Evolutionary conservation across 2,329 filamentous ascomycete genomes (phyloP).

Genomic region (Penicillium brasilianum): DNA sequence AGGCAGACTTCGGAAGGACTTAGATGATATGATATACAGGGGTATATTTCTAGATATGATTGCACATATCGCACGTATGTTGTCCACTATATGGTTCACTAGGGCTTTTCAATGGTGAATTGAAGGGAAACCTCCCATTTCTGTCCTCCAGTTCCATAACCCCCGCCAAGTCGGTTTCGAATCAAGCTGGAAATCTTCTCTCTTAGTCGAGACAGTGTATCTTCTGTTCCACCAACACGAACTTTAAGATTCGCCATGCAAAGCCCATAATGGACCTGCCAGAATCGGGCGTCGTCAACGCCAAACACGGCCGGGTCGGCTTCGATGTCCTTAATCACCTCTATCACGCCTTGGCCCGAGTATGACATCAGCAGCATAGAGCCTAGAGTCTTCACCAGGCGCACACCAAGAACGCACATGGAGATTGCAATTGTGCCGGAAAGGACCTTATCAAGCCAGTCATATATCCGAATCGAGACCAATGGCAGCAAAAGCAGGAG

Average conservation of each 20-base stretch:
- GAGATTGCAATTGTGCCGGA: conserved; percentile 80
- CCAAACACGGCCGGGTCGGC: conserved; percentile 74
- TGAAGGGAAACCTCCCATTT: conserved; percentile 95
- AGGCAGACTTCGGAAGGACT: background rate
- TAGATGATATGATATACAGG: conserved; percentile 19
- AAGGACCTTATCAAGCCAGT: conserved; percentile 81
- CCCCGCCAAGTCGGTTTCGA: conserved; percentile 83
- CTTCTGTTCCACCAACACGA: conserved; percentile 72
- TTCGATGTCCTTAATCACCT: conserved; percentile 84
- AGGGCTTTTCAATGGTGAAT: conserved; percentile 61
- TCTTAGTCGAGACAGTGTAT: conserved; percentile 72
- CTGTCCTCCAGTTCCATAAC: conserved; percentile 78
- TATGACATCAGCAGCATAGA: conserved; percentile 97
- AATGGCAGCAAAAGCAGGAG: conserved; percentile 82
- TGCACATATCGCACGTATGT: background rate
- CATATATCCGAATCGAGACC: conserved; percentile 78
- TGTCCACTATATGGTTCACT: background rate
- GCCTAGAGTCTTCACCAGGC: conserved; percentile 82
- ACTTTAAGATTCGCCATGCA: conserved; percentile 95
- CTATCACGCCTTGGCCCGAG: conserved; percentile 63
- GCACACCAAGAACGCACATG: conserved; percentile 87
- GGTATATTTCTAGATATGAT: conserved; percentile 10
- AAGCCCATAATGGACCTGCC: conserved; percentile 97
- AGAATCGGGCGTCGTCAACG: conserved; percentile 92
- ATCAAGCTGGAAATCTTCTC: conserved; percentile 78